Percentiles rank a stretch among this genome's conserved stretches.
Conservation (phyloP, 2,329 filamentous ascomycete genomes). For the Westerdykella sp. region DNA sequence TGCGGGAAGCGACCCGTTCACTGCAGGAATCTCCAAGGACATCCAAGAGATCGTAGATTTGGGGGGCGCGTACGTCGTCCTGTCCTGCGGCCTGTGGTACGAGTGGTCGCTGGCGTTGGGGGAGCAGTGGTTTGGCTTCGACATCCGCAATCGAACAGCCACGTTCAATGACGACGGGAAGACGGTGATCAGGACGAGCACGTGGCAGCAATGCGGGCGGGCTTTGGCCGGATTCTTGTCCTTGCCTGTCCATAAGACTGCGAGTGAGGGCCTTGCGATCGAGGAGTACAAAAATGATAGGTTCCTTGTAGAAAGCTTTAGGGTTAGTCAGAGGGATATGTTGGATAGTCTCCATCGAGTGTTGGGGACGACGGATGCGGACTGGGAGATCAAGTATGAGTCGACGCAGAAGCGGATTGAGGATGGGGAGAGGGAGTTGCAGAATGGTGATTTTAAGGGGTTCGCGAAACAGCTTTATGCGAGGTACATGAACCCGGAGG, state of each 20-base stretch:
- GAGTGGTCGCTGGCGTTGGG: conserved; percentile 33
- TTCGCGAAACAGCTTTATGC: conserved; percentile 47
- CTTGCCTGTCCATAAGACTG: conserved; percentile 29
- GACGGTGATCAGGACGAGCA: conserved; percentile 52
- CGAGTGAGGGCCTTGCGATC: conserved; percentile 17
- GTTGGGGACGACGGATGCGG: conserved; percentile 50
- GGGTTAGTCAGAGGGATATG: conserved; percentile 58
- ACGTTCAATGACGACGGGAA: conserved; percentile 51
- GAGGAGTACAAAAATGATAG: conserved; percentile 44
- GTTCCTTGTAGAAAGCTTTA: conserved; percentile 53
- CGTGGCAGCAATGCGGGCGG: conserved; percentile 51
- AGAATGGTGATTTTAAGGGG: conserved; percentile 35
- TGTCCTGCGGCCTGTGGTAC: conserved; percentile 33
- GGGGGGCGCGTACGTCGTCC: conserved; percentile 22
- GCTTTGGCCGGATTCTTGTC: conserved; percentile 45
- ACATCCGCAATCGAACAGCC: conserved; percentile 26
- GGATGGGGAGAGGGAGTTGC: conserved; percentile 43
- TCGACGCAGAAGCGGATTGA: conserved; percentile 43
- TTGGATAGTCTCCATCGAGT: conserved; percentile 56
- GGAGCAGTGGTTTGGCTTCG: conserved; percentile 31
- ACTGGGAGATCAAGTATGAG: conserved; percentile 55
- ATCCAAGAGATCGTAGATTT: conserved; percentile 20
- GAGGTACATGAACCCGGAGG: conserved; percentile 19
- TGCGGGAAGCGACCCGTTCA: neutral
- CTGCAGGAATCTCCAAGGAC: conserved; percentile 8